Conservation (phyloP, 768 basidiomycete genomes). For the Lentinula detonsa region DNA sequence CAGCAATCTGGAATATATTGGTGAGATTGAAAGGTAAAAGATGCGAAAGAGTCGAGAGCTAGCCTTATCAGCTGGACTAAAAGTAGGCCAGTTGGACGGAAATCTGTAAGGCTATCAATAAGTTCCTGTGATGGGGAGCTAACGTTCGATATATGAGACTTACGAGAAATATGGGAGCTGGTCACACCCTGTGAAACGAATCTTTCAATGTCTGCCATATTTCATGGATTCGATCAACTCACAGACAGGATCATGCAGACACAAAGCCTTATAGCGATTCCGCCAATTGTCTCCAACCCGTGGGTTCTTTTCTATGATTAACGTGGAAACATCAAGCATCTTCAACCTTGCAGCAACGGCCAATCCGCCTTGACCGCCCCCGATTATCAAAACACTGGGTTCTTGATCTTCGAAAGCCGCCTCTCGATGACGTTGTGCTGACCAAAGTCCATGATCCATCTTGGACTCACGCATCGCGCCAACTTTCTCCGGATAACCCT, state of each 20-base stretch:
- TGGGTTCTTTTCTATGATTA: slow-evolving; percentile 58
- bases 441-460: slow-evolving; percentile 53
- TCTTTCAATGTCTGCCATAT: neutral
- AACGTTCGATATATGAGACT: slow-evolving; percentile 12
- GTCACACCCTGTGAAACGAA: slow-evolving; percentile 34
- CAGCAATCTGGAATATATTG: slow-evolving; percentile 37
- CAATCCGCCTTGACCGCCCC: slow-evolving; percentile 65
- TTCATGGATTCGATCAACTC: slow-evolving; percentile 11
- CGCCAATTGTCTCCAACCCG: slow-evolving; percentile 65
- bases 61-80: slow-evolving; percentile 48
- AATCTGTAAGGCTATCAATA: slow-evolving; percentile 29
- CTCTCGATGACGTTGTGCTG: slow-evolving; percentile 33
- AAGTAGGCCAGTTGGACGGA: slow-evolving; percentile 55
- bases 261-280: slow-evolving; percentile 58
- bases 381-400: slow-evolving; percentile 58
- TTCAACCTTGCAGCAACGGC: slow-evolving; percentile 60
- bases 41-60: neutral
- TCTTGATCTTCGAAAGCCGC: slow-evolving; percentile 40
- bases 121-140: neutral
- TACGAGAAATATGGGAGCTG: slow-evolving; percentile 60
- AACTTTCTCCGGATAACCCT: slow-evolving; percentile 42
- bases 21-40: neutral
- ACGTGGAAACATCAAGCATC: slow-evolving; percentile 36
- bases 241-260: slow-evolving; percentile 66
- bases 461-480: slow-evolving; percentile 36